Base-by-base conservation (phyloP, 139 green algal genomes). In the Diplosphaera chodatii region DNA sequence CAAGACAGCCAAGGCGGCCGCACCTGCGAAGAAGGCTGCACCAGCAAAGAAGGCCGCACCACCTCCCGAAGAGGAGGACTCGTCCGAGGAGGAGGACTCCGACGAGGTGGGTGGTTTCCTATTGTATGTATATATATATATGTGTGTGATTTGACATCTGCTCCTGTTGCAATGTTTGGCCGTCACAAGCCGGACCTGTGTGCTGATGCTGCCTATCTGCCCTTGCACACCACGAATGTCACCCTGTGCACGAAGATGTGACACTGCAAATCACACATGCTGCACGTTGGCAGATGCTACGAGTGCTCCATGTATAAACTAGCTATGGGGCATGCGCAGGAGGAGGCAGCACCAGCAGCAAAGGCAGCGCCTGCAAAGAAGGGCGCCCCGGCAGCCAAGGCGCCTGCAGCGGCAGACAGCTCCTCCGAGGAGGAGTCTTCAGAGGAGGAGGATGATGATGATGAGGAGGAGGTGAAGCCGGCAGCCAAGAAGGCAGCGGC, bases 371-470 rank as follows among this genome's bases (percentile, higher is more conserved):
- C 67, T 21, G 40, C 73, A 32, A 72, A 68, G 48, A 75, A 76
- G 62, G 62, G 59, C 21, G 67, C 78, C 18, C 59, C 63, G 1
- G 71, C 74, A 33, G 66, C 64, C 59, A 27, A 68, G 27, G 70
- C 67, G 2, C 41, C 67, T 32, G 66, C 62, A 37, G 64, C 68
- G 55, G 73, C 72, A 29, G 64, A 72, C 64, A 30, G 59, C 55
- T 66, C 31, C 70, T 66, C 31, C 16, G 70, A 80, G 1, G 70
- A 82, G 64, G 75, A 82, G 55, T 73, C 63, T 32, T 71, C 63
- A 18, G 74, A 78, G 8, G 67, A 65, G 28, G 72, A 77, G n/a
- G 56, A 69, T 63, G 62, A 30, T 55, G 66, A 79, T 18, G 68
- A 66, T 32, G 72, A 77, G 28, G 63, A 70, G 41, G 64, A 63